Evolutionary conservation across 2,329 filamentous ascomycete species (phyloP), one percentile per base, ranked within the genome.

Genomic region (Exophiala aquamarina): DNA sequence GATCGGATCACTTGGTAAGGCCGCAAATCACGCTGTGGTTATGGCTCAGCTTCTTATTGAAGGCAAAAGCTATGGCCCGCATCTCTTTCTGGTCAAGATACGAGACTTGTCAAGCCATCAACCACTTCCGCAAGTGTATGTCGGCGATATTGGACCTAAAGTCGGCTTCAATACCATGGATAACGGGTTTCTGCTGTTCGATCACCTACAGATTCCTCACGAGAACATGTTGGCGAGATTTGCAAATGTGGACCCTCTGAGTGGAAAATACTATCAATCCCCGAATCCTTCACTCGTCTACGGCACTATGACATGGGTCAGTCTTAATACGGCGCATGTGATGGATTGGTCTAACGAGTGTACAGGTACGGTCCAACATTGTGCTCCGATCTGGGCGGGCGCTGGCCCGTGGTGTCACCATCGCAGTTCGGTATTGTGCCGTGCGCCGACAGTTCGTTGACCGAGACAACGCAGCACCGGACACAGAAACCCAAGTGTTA

Each of bases 131-230:
- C 73, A 73, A 2, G 72, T 78, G 41, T 68, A 70, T 3, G 70
- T 78, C 14, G 74, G 74, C n/a, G 74, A 78, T 50, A 76, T 78
- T 55, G 75, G 75, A 1, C 72, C 74, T n/a, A 78, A 78, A 47
- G 76, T 77, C 55, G 75, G 74, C 4, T 78, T 77, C 54, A 67
- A 71, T 17, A 67, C 67, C 2, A 75, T 75, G 73, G 73, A 77
- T 46, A 77, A 77, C 47, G 74, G 71, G 0, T 78, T 77, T 57
- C 73, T 77, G 70, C 66, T 78, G 3, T 77, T 77, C 61, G 62
- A 77, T 44, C 63, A 73, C 37, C 67, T 68, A 50, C 64, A 69
- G 29, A 57, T 77, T 6, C 71, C 73, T 10, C 70, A 73, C 56
- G 70, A 67, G 31, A 73, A 72, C 14, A 69, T 77, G 66, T 61